Percentiles rank a stretch among this genome's conserved stretches.
These are phyloP conservation scores for Aspergillus sp. DNA, from an alignment of 2,329 filamentous ascomycete species.

Conservation along the genomic window DNA sequence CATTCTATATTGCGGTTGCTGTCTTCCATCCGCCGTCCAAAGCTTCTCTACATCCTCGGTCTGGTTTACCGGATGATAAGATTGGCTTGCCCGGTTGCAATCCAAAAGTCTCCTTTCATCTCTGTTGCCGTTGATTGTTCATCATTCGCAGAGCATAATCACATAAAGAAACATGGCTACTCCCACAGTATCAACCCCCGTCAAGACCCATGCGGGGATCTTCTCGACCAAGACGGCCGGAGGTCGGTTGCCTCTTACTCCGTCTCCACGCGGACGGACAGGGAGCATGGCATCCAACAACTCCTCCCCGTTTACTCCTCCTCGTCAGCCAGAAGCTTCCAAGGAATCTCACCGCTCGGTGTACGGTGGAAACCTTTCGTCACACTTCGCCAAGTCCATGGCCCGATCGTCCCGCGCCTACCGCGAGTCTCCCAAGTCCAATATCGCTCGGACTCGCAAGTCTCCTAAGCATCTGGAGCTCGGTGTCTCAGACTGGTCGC, in stretches of 20 bases:
- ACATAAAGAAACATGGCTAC: conserved; percentile 68
- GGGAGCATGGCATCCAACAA: conserved; percentile 50
- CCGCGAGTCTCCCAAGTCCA: conserved; percentile 92
- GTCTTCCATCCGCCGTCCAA: conserved; percentile 16
- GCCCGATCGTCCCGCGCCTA: conserved; percentile 50
- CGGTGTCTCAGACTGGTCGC: conserved; percentile 85
- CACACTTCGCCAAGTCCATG: conserved; percentile 70
- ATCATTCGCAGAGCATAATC: conserved; percentile 1
- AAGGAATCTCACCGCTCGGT: conserved; percentile 65
- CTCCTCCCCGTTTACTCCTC: conserved; percentile 75
- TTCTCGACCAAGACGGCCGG: conserved; percentile 92
- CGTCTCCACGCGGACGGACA: conserved; percentile 71
- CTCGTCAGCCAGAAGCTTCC: conserved; percentile 55
- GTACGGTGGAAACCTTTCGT: conserved; percentile 74
- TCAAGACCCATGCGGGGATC: conserved; percentile 91
- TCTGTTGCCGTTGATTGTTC: background rate
- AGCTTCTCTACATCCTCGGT: conserved; percentile 11
- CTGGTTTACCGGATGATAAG: conserved; percentile 5
- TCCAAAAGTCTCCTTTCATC: background rate
- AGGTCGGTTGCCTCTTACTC: conserved; percentile 90
- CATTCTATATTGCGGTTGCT: conserved; percentile 27
- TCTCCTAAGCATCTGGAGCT: conserved; percentile 87
- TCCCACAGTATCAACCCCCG: conserved; percentile 77
- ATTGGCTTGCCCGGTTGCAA: background rate
- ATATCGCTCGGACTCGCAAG: conserved; percentile 67